A percentile compares a stretch with the other conserved stretches of the same genome.
phyloP scores from a whole-genome alignment of 306 rosid genomes.

The Quercus aquifolioides region DNA sequence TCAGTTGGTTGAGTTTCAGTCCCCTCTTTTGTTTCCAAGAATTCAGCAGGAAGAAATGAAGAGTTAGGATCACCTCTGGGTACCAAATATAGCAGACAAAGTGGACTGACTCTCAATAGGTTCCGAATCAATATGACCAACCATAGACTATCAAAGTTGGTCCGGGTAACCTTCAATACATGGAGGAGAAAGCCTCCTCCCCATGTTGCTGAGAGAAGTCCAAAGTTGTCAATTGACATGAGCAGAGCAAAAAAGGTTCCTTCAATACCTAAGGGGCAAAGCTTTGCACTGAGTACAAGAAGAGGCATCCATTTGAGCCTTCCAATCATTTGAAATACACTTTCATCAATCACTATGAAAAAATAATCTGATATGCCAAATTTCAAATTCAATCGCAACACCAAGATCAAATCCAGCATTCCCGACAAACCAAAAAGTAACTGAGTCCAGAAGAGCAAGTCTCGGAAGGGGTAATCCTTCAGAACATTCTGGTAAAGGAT shows the following conservation, averaged over 20 bases:
- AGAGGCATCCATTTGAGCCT: constrained; percentile 99
- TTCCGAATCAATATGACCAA: constrained; percentile 81
- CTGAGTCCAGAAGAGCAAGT: constrained; percentile 93
- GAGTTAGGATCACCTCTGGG: constrained; percentile 82
- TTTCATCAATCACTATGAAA: constrained; percentile 78
- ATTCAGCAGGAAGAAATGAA: constrained; percentile 51
- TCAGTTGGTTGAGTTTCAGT: constrained; percentile 38
- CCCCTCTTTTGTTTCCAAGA: constrained; percentile 31
- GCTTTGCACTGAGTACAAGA: constrained; percentile 90
- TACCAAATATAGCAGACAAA: constrained; percentile 72
- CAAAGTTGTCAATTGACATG: constrained; percentile 88
- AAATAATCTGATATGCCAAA: constrained; percentile 79
- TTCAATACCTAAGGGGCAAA: constrained; percentile 88
- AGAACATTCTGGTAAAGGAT: constrained; percentile 79
- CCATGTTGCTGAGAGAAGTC: constrained; percentile 88
- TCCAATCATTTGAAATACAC: constrained; percentile 66
- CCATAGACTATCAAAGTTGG: constrained; percentile 70
- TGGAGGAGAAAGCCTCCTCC: constrained; percentile 87
- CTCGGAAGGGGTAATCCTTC: constrained; percentile 82
- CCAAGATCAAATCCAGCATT: constrained; percentile 74
- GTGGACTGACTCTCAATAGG: constrained; percentile 63
- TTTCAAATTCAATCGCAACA: constrained; percentile 61
- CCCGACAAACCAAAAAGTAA: constrained; percentile 72
- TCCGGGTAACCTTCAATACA: constrained; percentile 64
- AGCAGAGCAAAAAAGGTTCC: constrained; percentile 92